These are phyloP conservation scores for Xylaria sp. DNA, from an alignment of 2,329 filamentous ascomycete species.

Conservation along the genomic window DNA sequence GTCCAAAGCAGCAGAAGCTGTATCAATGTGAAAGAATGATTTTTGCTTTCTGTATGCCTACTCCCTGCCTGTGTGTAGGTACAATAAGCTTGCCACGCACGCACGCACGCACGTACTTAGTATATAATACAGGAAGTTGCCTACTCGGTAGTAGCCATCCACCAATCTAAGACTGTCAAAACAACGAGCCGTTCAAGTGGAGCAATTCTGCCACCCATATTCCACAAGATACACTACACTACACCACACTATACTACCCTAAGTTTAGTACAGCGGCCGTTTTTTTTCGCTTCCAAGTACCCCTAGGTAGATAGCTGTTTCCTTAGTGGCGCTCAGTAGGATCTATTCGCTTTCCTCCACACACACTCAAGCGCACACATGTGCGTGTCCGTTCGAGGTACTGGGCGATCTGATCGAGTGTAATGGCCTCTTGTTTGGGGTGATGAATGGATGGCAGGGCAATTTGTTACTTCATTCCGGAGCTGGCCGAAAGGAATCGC, in stretches of 20 bases:
- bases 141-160: too few relatives aligned
- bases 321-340: constrained; percentile 5
- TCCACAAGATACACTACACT: background rate
- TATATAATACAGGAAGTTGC: too few relatives aligned
- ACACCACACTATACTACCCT: background rate
- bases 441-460: constrained; percentile 1
- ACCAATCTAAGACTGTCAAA: background rate
- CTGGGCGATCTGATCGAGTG: background rate
- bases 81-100: constrained; percentile 14
- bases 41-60: constrained; percentile 1
- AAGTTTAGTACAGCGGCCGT: constrained; percentile 14
- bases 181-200: constrained; percentile 17
- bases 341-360: background rate
- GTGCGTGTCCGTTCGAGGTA: background rate
- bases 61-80: background rate
- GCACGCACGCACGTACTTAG: constrained; percentile 4
- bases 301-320: background rate
- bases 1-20: background rate
- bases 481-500: constrained; percentile 22
- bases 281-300: constrained; percentile 18
- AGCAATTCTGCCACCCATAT: background rate
- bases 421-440: background rate
- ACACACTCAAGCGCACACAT: background rate
- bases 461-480: constrained; percentile 21
- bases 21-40: background rate